Evolutionary conservation across 2,329 filamentous ascomycete genomes (phyloP).

Genomic region (Pleurostoma richardsiae): DNA sequence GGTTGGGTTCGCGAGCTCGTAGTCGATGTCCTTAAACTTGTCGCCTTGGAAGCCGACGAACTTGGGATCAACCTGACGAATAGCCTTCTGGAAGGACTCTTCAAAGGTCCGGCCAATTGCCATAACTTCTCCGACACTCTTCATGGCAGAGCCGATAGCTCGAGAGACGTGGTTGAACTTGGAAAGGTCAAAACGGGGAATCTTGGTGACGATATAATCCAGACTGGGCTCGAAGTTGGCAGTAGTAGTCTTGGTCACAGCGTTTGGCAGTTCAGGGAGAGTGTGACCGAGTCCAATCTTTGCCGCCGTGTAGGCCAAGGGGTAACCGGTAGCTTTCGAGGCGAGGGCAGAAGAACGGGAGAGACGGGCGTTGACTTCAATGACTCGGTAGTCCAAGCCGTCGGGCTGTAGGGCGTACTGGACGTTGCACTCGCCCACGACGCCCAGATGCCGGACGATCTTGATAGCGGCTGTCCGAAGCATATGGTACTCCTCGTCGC

Average conservation of each 20-base stretch:
- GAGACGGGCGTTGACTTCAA: slow-evolving; percentile 95
- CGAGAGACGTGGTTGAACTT: slow-evolving; percentile 99
- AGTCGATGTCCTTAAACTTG: slow-evolving; percentile 89
- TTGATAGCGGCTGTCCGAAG: slow-evolving; percentile 94
- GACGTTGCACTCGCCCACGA: slow-evolving; percentile 98
- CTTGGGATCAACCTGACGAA: slow-evolving; percentile 89
- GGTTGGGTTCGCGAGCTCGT: slow-evolving; percentile 84
- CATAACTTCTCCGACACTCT: slow-evolving; percentile 99
- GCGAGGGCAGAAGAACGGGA: slow-evolving; percentile 93
- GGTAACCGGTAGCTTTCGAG: slow-evolving; percentile 96
- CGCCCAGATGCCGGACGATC: slow-evolving; percentile 92
- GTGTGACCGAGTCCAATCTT: slow-evolving; percentile 97
- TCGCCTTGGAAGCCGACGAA: slow-evolving; percentile 94
- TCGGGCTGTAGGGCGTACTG: slow-evolving; percentile 96
- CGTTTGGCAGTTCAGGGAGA: slow-evolving; percentile 92
- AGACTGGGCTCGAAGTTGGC: slow-evolving; percentile 98
- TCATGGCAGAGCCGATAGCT: slow-evolving; percentile 97
- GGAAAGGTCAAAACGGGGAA: slow-evolving; percentile 94
- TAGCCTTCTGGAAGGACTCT: slow-evolving; percentile 98
- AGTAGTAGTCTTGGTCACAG: slow-evolving; percentile 96
- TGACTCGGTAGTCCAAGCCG: slow-evolving; percentile 96
- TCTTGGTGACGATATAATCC: slow-evolving; percentile 98
- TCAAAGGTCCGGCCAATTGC: slow-evolving; percentile 98
- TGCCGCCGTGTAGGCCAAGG: slow-evolving; percentile 92
- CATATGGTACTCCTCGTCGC: slow-evolving; percentile 99